phyloP scores from a whole-genome alignment of 2,329 filamentous ascomycete genomes.

The Chrysoporthe cubensis region DNA sequence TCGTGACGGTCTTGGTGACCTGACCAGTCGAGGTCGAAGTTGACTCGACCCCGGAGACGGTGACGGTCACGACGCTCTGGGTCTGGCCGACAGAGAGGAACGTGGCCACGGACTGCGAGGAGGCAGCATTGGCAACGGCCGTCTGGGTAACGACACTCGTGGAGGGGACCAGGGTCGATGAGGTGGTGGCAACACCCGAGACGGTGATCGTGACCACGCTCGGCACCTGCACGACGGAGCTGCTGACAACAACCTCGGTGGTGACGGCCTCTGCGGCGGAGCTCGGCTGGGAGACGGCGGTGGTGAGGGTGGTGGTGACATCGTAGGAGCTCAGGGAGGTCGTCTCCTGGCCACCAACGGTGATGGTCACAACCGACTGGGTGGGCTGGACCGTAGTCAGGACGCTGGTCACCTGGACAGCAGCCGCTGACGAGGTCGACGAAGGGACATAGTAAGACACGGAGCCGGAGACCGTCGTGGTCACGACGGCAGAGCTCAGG shows the following conservation, averaged over 20 bases:
- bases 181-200: conserved; percentile 15
- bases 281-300: neutral
- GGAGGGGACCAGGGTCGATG: conserved; percentile 20
- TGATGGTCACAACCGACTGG: conserved; percentile 23
- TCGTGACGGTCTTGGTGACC: conserved; percentile 17
- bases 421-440: conserved; percentile 12
- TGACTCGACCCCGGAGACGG: conserved; percentile 11
- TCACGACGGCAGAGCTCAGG: conserved; percentile 28
- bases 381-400: conserved; percentile 14
- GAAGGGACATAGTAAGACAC: conserved; percentile 25
- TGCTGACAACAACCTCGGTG: conserved; percentile 19
- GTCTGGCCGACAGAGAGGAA: conserved; percentile 11
- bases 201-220: conserved; percentile 22
- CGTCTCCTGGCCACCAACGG: conserved; percentile 19
- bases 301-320: conserved; percentile 20
- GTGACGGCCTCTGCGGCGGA: conserved; percentile 4
- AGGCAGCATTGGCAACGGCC: neutral
- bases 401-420: conserved; percentile 10
- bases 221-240: conserved; percentile 22
- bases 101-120: conserved; percentile 7
- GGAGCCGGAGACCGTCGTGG: conserved; percentile 23
- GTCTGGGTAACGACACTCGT: conserved; percentile 17
- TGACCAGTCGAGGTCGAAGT: conserved; percentile 12
- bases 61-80: conserved; percentile 16
- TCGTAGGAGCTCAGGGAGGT: conserved; percentile 22